Evolutionary conservation across 2,329 filamentous ascomycete genomes (phyloP).

Genomic region (Pseudovirgaria hyperparasitica): DNA sequence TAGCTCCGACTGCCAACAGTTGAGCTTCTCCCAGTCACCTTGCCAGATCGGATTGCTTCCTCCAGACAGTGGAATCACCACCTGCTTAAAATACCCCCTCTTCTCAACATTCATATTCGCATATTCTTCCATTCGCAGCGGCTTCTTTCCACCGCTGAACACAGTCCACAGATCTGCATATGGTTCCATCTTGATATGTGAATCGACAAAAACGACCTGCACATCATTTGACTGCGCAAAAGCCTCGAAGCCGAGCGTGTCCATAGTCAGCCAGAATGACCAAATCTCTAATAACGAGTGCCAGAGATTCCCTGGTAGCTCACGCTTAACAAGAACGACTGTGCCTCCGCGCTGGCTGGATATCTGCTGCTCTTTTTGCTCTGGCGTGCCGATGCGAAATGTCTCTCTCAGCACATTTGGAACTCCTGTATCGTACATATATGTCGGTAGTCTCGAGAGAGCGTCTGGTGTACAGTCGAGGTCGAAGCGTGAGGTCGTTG

Average conservation of each 20-base stretch:
- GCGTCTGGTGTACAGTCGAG: too few species aligned
- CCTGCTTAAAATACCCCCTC: constrained; percentile 5
- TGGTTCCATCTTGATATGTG: background rate
- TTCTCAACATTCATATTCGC: too few species aligned
- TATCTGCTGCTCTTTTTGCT: too few species aligned
- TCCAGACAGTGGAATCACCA: constrained; percentile 30
- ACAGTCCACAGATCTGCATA: background rate
- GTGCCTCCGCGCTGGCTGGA: too few species aligned
- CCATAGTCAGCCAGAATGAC: constrained; percentile 2
- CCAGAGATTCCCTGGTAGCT: constrained; percentile 1
- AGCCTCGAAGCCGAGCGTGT: background rate
- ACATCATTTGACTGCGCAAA: background rate
- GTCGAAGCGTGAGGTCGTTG: too few species aligned
- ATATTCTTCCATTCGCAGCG: background rate
- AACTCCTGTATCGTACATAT: too few species aligned
- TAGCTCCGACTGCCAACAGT: constrained; percentile 19
- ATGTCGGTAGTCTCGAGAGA: too few species aligned
- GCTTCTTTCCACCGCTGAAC: background rate
- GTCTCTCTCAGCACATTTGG: too few species aligned
- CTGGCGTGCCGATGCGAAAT: too few species aligned
- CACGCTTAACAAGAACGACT: constrained; percentile 1
- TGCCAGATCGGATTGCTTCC: constrained; percentile 31
- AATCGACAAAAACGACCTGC: background rate
- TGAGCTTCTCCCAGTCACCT: constrained; percentile 23
- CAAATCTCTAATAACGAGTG: constrained; percentile 1